phyloP scores from a whole-genome alignment of 352 stramenopile species.

The Phytophthora capsici region DNA sequence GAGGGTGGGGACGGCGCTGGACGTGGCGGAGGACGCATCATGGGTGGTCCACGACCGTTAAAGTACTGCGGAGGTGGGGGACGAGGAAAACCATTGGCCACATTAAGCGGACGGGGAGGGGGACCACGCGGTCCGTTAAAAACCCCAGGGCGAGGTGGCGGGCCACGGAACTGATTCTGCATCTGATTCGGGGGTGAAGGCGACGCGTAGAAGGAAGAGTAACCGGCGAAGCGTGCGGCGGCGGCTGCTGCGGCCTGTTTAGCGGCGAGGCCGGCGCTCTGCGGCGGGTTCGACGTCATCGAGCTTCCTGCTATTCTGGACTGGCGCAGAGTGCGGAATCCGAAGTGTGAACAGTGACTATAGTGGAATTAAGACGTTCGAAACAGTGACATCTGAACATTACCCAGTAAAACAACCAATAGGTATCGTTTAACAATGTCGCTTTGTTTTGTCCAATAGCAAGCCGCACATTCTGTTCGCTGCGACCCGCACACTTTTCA shows the following conservation, averaged over 20 bases:
- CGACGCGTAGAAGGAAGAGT: conserved; percentile 70
- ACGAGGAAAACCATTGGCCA: conserved; percentile 23
- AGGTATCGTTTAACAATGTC: neutral
- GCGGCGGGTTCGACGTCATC: conserved; percentile 50
- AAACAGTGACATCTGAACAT: conserved; percentile 21
- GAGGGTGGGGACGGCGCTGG: conserved; percentile 28
- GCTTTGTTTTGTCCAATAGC: neutral
- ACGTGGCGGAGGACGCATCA: conserved; percentile 52
- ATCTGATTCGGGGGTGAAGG: conserved; percentile 7
- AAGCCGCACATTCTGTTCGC: neutral
- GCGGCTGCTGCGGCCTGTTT: conserved; percentile 46
- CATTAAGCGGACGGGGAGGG: conserved; percentile 23
- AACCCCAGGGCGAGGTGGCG: conserved; percentile 31
- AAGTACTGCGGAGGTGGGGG: conserved; percentile 27
- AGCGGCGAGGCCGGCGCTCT: conserved; percentile 26
- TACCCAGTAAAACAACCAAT: conserved; percentile 1
- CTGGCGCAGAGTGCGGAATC: neutral
- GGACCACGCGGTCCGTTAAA: conserved; percentile 30
- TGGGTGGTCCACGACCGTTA: conserved; percentile 29
- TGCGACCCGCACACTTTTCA: conserved; percentile 5
- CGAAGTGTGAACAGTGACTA: conserved; percentile 12
- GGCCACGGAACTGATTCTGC: conserved; percentile 17
- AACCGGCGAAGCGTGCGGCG: conserved; percentile 64
- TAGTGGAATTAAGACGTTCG: neutral
- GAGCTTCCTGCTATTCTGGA: conserved; percentile 13